Base-by-base conservation (phyloP, 306 rosid species). In the Begonia loranthoides region DNA sequence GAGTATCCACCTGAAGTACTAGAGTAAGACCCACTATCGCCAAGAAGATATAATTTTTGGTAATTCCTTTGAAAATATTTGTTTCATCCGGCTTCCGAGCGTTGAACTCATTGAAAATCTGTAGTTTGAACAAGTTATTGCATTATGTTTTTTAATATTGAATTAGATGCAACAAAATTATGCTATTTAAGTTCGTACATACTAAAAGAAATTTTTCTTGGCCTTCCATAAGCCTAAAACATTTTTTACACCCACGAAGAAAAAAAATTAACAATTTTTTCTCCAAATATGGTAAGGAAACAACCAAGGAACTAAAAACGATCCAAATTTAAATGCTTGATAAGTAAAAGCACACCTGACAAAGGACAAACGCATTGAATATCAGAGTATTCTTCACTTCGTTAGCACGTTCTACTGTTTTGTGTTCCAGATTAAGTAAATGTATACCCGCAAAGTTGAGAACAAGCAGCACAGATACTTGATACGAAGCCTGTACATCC, bases 351-450 rank as follows among this genome's bases (percentile, higher is more conserved):
- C 87, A 71, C 78, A 90, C 97, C 66, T 82, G 97, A 55, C 95
- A 90, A 47, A 85, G 82, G 66, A 90, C 97, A 69, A 90, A 90
- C 9, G 97, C 65, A 63, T 90, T 90, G 73, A 90, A 90, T 72
- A 90, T 90, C 72, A 90, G 49, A 4, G 94, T 78, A 74, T 89
- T 82, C 81, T 85, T 82, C 76, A 79, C 70, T 82, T 60, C 70
- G 62, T 17, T 58, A 49, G 82, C 89, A 53, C 65, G 62, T 10
- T 19, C 54, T 1, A 5, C 33, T 4, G 28, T 0, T 28, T 75
- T 61, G 19, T 36, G 58, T 44, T 61, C 16, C 60, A 90, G 65
- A 15, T 68, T 38, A 62, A 90, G 76, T 62, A 90, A 28, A 54
- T 55, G 70, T 49, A 6, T 69, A 15, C 97, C 97, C 48, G 33